Evolutionary conservation across 2,329 filamentous ascomycete species (phyloP), one percentile per base, ranked within the genome.

Genomic region (Aspergillus sp.): DNA sequence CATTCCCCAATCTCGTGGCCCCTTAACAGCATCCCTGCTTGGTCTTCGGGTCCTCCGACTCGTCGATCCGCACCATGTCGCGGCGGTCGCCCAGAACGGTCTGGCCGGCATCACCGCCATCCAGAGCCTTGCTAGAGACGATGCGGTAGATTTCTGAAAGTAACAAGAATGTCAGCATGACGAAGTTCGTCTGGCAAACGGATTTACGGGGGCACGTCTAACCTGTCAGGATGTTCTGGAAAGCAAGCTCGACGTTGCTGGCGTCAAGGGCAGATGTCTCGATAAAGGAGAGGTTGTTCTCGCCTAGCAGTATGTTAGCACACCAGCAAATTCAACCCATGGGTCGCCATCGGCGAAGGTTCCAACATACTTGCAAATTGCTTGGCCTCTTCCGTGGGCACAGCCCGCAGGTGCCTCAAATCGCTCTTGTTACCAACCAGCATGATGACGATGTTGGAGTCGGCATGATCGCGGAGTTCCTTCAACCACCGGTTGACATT

Each of bases 361-460:
- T 10, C 19, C 53, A 39, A 81, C 85, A 70, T 77, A 96, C 94
- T 97, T 59, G 95, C 95, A 87, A 99, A 99, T 65, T 91, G 86
- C 82, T 98, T 99, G 71, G 94, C 95, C 80, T 98, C 94, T 76
- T 99, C 95, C 63, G 95, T 99, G 55, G 95, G 92, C 69, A 99
- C 95, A 68, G 95, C 95, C 78, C 95, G 88, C 75, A 99, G 85
- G 82, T 99, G 95, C 80, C 93, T 91, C 89, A 98, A 90, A 96
- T 99, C 95, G 80, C 93, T 98, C 90, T 99, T 99, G 88, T 99
- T 99, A 79, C 95, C 95, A 59, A 98, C 95, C 73, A 99, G 84
- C 95, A 99, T 99, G 78, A 99, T 99, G 73, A 99, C 93, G 73
- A 98, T 97, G 83, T 98, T 98, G 73, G 92, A 93, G 78, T 99